Evolutionary conservation across 2,329 filamentous ascomycete species (phyloP), one percentile per base, ranked within the genome.

Genomic region (Pyrenochaeta sp.): DNA sequence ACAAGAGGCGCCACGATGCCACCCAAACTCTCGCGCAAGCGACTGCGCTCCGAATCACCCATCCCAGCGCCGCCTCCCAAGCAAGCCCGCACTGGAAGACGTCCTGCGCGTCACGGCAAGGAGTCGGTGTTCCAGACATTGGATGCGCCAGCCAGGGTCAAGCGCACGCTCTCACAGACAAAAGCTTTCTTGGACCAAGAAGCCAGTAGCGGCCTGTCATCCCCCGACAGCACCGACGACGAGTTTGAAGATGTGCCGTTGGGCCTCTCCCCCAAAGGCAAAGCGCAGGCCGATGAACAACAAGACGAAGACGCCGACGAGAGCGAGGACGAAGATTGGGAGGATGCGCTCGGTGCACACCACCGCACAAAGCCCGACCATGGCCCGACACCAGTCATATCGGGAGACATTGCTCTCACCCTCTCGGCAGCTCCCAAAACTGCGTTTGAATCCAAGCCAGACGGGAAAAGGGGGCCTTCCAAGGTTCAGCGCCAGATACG

Each of bases 401-500:
- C 83, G 1, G 86, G 85, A 8, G 87, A 91, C 61, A 75, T 95
- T 22, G 86, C 93, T 54, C 74, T 95, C 58, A 93, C 87, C 0
- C 73, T 95, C 0, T 61, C 62, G 9, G 54, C 57, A 14, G 58
- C 53, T 5, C 49, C 56, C 2, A 60, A 51, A 26, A 47, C 52
- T 7, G 63, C 51, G 1, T 67, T 63, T 39, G 63, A 58, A 8
- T 54, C 58, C 1, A 60, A 51, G 44, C 77, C 79, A 7, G 79
- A 86, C n/a, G 71, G 74, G 13, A 96, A 90, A 71, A 96, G 93
- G 65, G 92, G 90, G 0, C 88, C 89, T 0, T 88, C 89, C 3
- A 96, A 96, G 72, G 83, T 88, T 19, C 90, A 96, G 65, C 84
- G 90, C 37, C 82, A 85, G 48, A 88, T 93, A 42, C 82, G 94